A percentile compares a stretch with the other conserved stretches of the same genome.
phyloP scores from a whole-genome alignment of 805 yeast species.

The Candida insectorum region DNA sequence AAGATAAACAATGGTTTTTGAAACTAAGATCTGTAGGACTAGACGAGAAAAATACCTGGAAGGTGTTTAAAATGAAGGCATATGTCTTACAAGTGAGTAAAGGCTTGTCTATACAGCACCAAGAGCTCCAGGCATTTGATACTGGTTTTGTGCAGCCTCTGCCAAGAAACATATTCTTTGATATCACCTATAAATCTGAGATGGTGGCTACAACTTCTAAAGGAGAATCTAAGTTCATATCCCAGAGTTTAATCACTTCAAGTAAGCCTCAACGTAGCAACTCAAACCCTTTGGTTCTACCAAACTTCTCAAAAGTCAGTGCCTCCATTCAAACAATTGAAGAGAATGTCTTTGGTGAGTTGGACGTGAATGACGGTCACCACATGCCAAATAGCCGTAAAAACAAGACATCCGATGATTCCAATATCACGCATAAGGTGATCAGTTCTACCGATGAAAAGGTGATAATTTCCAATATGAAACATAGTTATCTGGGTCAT shows the following conservation, averaged over 20 bases:
- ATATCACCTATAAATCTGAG: constrained; percentile 36
- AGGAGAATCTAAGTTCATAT: constrained; percentile 17
- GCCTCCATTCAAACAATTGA: constrained; percentile 40
- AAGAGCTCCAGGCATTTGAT: constrained; percentile 1
- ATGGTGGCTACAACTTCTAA: constrained; percentile 18
- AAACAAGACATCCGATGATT: not conserved
- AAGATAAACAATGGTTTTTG: constrained; percentile 71
- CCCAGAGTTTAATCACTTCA: not conserved
- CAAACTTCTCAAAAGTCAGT: constrained; percentile 25
- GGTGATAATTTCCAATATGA: constrained; percentile 31
- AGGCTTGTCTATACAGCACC: constrained; percentile 5
- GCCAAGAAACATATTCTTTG: constrained; percentile 38
- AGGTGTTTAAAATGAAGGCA: constrained; percentile 65
- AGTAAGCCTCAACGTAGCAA: constrained; percentile 12
- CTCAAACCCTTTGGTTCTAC: constrained; percentile 24
- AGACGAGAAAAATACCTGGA: constrained; percentile 75
- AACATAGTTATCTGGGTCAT: constrained; percentile 64
- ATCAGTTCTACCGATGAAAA: constrained; percentile 29
- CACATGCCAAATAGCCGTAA: constrained; percentile 1
- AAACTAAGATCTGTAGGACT: constrained; percentile 73
- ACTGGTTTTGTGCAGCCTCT: constrained; percentile 5
- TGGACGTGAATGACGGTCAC: constrained; percentile 28
- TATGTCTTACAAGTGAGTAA: constrained; percentile 61
- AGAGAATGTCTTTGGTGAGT: constrained; percentile 45
- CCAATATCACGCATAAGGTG: constrained; percentile 29